Conservation (phyloP, 2,329 filamentous ascomycete species). For the Hymenoscyphus salicellus region DNA sequence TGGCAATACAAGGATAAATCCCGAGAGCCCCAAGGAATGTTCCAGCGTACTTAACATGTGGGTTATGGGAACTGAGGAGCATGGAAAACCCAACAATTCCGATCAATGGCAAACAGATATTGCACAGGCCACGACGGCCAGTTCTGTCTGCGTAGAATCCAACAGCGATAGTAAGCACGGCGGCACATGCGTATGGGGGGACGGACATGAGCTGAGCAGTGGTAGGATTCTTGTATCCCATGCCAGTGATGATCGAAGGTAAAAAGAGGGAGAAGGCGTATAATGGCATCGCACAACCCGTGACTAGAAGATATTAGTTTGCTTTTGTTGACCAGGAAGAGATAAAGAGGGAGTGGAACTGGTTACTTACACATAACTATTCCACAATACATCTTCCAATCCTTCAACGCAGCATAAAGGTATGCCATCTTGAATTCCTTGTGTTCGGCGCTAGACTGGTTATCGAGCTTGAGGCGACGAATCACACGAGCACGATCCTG, state of each 20-base stretch:
- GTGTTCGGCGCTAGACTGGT: constrained; percentile 64
- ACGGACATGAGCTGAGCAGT: constrained; percentile 68
- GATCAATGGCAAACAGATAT: constrained; percentile 67
- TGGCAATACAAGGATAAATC: constrained; percentile 81
- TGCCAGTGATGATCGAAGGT: constrained; percentile 69
- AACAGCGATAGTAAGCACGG: constrained; percentile 62
- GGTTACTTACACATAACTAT: constrained; percentile 59
- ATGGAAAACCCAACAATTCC: constrained; percentile 77
- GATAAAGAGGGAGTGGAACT: too few species aligned
- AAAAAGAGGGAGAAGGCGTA: constrained; percentile 75
- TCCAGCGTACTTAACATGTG: constrained; percentile 74
- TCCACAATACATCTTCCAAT: constrained; percentile 78
- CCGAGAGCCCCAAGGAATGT: constrained; percentile 80
- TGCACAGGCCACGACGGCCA: constrained; percentile 69
- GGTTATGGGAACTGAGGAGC: constrained; percentile 61
- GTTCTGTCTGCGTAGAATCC: constrained; percentile 75
- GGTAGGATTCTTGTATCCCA: constrained; percentile 50
- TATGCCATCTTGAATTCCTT: constrained; percentile 68
- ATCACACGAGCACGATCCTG: constrained; percentile 69
- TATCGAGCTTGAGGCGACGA: constrained; percentile 64
- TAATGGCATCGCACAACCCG: constrained; percentile 52
- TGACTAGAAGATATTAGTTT: not conserved
- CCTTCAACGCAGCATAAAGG: constrained; percentile 66
- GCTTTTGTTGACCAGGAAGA: not conserved
- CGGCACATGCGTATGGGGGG: constrained; percentile 69